Percentiles rank a stretch among this genome's conserved stretches.
phyloP scores from a whole-genome alignment of 371 early-diverging fungal species.

The Choanephora cucurbitarum region DNA sequence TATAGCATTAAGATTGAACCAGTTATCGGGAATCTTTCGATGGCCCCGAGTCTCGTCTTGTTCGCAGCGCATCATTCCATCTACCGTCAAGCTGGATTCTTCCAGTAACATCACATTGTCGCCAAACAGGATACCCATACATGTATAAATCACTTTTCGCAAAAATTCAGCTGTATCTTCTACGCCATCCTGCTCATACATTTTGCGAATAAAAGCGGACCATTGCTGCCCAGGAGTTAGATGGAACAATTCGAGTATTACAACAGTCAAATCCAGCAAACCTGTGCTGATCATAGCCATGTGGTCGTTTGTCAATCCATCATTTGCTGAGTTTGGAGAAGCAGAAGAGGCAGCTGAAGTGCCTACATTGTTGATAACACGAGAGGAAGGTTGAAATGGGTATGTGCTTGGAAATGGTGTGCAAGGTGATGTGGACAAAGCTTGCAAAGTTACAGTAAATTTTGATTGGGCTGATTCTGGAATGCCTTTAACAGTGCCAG shows the following conservation, averaged over 20 bases:
- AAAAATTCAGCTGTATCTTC: slow-evolving; percentile 55
- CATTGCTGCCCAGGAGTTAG: slow-evolving; percentile 49
- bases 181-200: slow-evolving; percentile 45
- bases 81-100: slow-evolving; percentile 24
- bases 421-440: slow-evolving; percentile 43
- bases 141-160: slow-evolving; percentile 54
- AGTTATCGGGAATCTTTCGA: slow-evolving; percentile 48
- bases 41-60: slow-evolving; percentile 26
- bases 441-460: slow-evolving; percentile 37
- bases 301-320: slow-evolving; percentile 21
- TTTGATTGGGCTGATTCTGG: slow-evolving; percentile 6
- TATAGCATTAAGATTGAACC: slow-evolving; percentile 62
- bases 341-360: slow-evolving; percentile 14
- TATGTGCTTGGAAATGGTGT: slow-evolving; percentile 45
- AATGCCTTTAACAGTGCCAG: background rate
- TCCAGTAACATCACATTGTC: slow-evolving; percentile 34
- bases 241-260: slow-evolving; percentile 49
- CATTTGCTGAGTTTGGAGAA: background rate
- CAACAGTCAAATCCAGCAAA: slow-evolving; percentile 49
- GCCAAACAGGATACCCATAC: slow-evolving; percentile 52
- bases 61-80: slow-evolving; percentile 25
- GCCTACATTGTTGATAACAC: slow-evolving; percentile 9
- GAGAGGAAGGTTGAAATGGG: slow-evolving; percentile 36
- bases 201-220: slow-evolving; percentile 35
- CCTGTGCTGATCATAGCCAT: slow-evolving; percentile 49